Percentiles rank a stretch among this genome's conserved stretches.
Conservation (phyloP, 2,329 filamentous ascomycete genomes). For the Seiridium cupressi region DNA sequence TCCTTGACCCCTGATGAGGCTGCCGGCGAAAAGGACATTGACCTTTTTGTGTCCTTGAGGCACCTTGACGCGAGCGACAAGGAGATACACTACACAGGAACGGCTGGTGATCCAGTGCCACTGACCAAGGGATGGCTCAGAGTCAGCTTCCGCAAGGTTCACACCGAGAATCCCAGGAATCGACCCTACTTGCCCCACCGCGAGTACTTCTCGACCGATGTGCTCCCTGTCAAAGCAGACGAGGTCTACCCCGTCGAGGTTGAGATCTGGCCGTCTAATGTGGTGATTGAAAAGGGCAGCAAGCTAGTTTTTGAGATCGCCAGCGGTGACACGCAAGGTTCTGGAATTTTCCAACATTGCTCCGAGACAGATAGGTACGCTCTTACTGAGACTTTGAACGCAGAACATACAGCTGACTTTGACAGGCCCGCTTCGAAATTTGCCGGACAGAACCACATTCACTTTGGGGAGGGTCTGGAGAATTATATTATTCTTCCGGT, state of each 20-base stretch:
- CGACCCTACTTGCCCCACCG: constrained; percentile 54
- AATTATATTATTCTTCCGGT: constrained; percentile 48
- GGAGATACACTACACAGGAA: constrained; percentile 64
- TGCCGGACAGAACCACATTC: constrained; percentile 42
- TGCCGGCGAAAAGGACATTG: constrained; percentile 48
- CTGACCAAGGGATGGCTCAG: constrained; percentile 65
- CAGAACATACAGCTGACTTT: background rate
- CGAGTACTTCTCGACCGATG: constrained; percentile 57
- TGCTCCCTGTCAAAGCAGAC: constrained; percentile 50
- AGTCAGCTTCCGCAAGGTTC: constrained; percentile 53
- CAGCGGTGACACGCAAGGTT: constrained; percentile 49
- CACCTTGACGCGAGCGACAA: constrained; percentile 52
- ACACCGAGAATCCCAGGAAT: constrained; percentile 48
- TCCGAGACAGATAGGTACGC: constrained; percentile 37
- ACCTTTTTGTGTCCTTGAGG: constrained; percentile 62
- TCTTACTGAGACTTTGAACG: background rate
- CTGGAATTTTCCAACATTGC: constrained; percentile 46
- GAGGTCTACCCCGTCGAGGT: constrained; percentile 60
- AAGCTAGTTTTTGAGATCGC: constrained; percentile 45
- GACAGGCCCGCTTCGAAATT: constrained; percentile 36
- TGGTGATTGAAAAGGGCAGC: constrained; percentile 48
- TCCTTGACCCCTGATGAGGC: constrained; percentile 56
- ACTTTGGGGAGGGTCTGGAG: constrained; percentile 39
- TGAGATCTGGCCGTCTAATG: constrained; percentile 65
- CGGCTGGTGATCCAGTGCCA: constrained; percentile 61